Evolutionary conservation across 768 basidiomycete species (phyloP), one percentile per base, ranked within the genome.

Genomic region (Auricularia heimuer): DNA sequence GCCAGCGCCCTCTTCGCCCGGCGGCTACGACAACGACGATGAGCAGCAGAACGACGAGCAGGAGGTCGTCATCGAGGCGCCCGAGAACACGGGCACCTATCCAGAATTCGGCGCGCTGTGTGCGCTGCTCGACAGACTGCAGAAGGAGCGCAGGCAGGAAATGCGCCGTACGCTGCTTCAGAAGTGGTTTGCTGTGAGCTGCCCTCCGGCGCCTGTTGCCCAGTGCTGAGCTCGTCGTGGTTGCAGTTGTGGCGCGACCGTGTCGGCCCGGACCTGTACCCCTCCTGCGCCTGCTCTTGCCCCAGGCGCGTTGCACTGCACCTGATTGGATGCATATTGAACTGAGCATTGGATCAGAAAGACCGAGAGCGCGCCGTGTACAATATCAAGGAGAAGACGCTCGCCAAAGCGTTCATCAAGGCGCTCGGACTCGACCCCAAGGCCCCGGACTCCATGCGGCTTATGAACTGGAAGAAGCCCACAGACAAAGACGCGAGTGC

Each of bases 311-410:
- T 82, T 75, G 6, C 56, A 24, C 8, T 2, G 29, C 29, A 2
- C 29, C 29, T 29, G 29, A 3, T 29, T 29, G 29, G 29, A 2
- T 29, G 29, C 29, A 29, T 29, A 29, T 29, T 29, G 29, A 29
- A 29, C 2, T 29, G 29, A 29, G 29, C 29, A 29, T 29, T 29
- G 29, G 29, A 2, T 29, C 73, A 98, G 94, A 92, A 97, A 84
- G 97, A 98, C 73, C 83, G 89, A 39, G 93, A 98, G 67, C 86
- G 97, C 63, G 84, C 92, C 0, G 87, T 94, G 0, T 99, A 98
- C 74, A 92, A 94, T 14, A 75, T 97, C 68, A 99, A 99, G 73
- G 97, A 99, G 78, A 90, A 90, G 77, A 91, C 90, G 72, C 78
- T 99, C 2, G 95, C 94, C 3, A 98, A 94, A 75, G 86, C 85